Base-by-base conservation (phyloP, 2,329 filamentous ascomycete species). In the Aspergillus sp. region DNA sequence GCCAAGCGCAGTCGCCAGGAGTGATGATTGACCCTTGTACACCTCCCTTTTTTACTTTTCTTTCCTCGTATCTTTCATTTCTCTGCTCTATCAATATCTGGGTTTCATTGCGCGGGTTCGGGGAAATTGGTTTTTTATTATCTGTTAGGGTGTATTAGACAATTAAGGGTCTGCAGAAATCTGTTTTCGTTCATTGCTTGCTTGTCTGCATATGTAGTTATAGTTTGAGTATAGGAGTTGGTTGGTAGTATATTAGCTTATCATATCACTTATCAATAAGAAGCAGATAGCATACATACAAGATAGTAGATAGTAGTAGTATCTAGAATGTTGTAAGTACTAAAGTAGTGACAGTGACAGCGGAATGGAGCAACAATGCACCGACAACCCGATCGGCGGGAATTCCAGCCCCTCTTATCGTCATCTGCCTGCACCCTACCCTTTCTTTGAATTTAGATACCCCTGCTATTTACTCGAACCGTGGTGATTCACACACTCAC, bases 1-100 rank as follows among this genome's bases (percentile, higher is more conserved):
- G 87, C 88, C 3, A 95, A 95, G 79, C 84, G 91, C 66, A 89
- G 90, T 66, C 85, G 91, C 64, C 90, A 90, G 62, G 91, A 93
- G 68, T 86, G 78, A 71, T 55, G 17, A 19, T 19, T 45, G 5
- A 17, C 39, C 17, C 62, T 51, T 63, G 45, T 66, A 62, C 28
- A 30, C 32, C 32, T 54, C 3, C 10, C 12, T 13, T 30, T 25
- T 9, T 38, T 17, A 19, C 32, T 36, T 47, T 10, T 25, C 54
- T 57, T 43, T 32, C 59, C 49, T 61, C 21, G 25, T 30, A 30
- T 30, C 4, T 12, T 12, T 12, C 10, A 32, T 36, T 30, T 30
- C 28, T 30, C 28, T 30, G 10, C 28, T 30, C 28, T 36, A 36
- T 36, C 12, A 36, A 13, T 36, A 36, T 36, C 32, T 36, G 32